Base-by-base conservation (phyloP, 176 grass and related monocot species). In the Elymus sibiricus region DNA sequence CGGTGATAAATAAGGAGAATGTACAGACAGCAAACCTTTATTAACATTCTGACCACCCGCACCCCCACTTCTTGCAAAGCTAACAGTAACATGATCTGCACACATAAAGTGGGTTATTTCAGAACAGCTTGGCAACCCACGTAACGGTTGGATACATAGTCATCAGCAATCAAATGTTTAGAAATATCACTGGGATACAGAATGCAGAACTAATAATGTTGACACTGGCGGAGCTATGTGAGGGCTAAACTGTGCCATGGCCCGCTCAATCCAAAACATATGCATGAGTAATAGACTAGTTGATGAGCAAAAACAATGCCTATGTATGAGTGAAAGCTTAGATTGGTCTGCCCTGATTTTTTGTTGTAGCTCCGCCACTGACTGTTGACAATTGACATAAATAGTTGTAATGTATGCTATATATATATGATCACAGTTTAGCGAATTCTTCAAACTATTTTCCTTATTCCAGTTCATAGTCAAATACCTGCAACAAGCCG, bases 21-120 rank as follows among this genome's bases (percentile, higher is more conserved):
- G 4, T 64, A 9, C 34, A 82, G 58, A 28, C 6, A 32, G 62
- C 14, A 55, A 83, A 99, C 94, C 88, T 99, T 99, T 99, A 35
- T 99, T 99, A 16, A 99, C 97, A 91, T 99, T 96, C 78, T 99
- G 97, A 85, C 97, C 97, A 90, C 97, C 97, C 19, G 97, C 90
- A 10, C 94, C 94, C 31, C 97, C 94, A 85, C 94, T 99, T 99
- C 97, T 96, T 87, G 97, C 92, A 99, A 92, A 96, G 68, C 83
- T 93, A 91, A 99, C 84, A 69, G 82, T 88, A 84, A 99, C 94
- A 81, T 91, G 97, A 60, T 96, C 94, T 96, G 84, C 65, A 87
- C 14, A 70, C 70, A 72, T 26, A 81, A 77, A 84, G 64, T 29
- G 34, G 87, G 47, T 39, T 76, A 74, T 28, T 75, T 88, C 19